Evolutionary conservation across 2,329 filamentous ascomycete species (phyloP), one percentile per base, ranked within the genome.

Genomic region (Pyrenochaeta sp.): DNA sequence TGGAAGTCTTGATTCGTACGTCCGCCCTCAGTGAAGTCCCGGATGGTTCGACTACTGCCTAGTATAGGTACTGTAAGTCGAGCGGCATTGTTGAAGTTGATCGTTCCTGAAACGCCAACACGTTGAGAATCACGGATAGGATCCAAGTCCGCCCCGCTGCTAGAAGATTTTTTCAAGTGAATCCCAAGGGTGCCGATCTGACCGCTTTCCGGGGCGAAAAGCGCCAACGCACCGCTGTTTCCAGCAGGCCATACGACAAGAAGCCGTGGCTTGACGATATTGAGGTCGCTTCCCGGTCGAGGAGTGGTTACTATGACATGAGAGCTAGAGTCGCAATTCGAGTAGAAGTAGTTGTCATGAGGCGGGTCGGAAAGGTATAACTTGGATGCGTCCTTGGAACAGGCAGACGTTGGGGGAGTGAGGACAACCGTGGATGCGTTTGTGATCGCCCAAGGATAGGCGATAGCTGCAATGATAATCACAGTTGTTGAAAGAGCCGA

Each of bases 331-430:
- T 84, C 75, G 63, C 83, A 86, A 58, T 87, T 83, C 0, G 82
- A 85, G 53, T 84, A 82, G 68, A 87, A 85, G 66, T 82, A 85
- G 57, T 87, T 86, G 26, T 82, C 74, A 47, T 86, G 85, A 0
- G 83, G 83, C 1, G 78, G 75, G 50, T 84, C 81, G 21, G 73
- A 78, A 3, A 84, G 69, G 45, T 76, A 70, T 7, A 79, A 63
- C 15, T 69, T 50, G 7, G 52, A 53, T 2, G 55, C 49, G 10
- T 48, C 38, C 24, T 52, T 45, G 9, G 35, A 28, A 38, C 57
- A 60, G 20, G 40, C 17, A 3, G 18, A 14, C 15, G 34, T 20
- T 17, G 43, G 13, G n/a, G n/a, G 19, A 40, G 24, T 14, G 31
- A 21, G 3, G 19, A 13, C 21, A 13, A 11, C 22, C 19, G 19